Percentiles rank a stretch among this genome's conserved stretches.
Conservation (phyloP, 257 asterid genomes). For the Solanum chaucha region DNA sequence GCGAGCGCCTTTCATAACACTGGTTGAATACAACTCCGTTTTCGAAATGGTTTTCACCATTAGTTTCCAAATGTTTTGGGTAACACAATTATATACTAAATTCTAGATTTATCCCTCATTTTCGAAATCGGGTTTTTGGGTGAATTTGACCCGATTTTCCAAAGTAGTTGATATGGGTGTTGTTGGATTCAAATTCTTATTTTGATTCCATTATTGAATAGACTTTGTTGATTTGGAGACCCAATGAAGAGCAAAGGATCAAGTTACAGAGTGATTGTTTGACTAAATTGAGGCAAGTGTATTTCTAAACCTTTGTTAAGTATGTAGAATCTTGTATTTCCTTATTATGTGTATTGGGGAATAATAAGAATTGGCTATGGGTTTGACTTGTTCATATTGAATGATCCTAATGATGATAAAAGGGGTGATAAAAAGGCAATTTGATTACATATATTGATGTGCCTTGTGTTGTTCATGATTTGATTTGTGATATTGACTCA, state of each 20-base stretch:
- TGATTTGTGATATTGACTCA: background rate
- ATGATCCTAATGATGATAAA: background rate
- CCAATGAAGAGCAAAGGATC: background rate
- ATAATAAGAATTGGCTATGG: background rate
- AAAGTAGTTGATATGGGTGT: background rate
- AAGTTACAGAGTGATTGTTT: background rate
- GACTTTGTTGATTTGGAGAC: background rate
- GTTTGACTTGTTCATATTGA: background rate
- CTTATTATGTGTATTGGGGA: background rate
- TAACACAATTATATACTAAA: no score
- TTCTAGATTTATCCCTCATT: background rate
- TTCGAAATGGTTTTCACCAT: background rate
- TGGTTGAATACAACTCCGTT: background rate
- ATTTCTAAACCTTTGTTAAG: background rate
- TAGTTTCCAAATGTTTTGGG: background rate
- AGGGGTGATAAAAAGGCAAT: background rate
- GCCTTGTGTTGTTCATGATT: background rate
- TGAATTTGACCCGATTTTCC: background rate
- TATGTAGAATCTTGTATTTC: background rate
- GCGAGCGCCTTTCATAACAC: background rate
- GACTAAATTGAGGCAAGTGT: background rate
- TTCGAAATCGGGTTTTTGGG: background rate
- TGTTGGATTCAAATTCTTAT: background rate
- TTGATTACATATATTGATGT: background rate
- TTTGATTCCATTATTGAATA: background rate